Evolutionary conservation across 495 filamentous ascomycete genomes (phyloP).

Genomic region (Bacidia rubella): DNA sequence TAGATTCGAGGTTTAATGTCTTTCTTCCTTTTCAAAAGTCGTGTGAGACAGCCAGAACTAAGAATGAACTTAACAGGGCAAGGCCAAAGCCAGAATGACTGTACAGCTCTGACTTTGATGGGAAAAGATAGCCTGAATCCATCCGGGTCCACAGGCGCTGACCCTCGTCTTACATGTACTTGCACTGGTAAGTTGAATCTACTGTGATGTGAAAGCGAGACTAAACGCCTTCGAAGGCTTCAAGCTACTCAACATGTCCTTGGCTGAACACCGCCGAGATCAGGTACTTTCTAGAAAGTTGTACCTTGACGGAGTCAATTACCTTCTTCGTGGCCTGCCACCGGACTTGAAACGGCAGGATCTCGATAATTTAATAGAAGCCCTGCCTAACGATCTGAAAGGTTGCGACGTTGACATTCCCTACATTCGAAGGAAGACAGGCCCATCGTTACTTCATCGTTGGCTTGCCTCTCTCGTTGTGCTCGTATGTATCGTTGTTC

Average conservation of each 20-base stretch:
- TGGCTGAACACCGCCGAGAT: not conserved
- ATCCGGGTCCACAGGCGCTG: not conserved
- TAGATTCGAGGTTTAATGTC: not conserved
- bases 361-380: slow-evolving; percentile 22
- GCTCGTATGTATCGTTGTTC: slow-evolving; percentile 40
- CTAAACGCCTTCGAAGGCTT: not conserved
- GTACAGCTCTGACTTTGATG: not conserved
- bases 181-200: not conserved
- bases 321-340: slow-evolving; percentile 54
- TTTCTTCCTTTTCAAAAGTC: not conserved
- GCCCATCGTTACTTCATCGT: slow-evolving; percentile 41
- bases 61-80: not conserved
- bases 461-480: slow-evolving; percentile 42
- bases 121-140: not conserved
- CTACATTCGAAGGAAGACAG: slow-evolving; percentile 13
- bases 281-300: slow-evolving; percentile 24
- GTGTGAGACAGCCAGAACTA: not conserved
- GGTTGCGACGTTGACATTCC: not conserved
- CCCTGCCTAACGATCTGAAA: slow-evolving; percentile 28
- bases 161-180: not conserved
- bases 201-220: not conserved
- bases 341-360: slow-evolving; percentile 25
- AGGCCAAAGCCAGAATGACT: not conserved
- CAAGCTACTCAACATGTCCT: not conserved
- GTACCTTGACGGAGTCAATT: slow-evolving; percentile 52